phyloP scores from a whole-genome alignment of 2,329 filamentous ascomycete species.

The Coleophoma cylindrospora region DNA sequence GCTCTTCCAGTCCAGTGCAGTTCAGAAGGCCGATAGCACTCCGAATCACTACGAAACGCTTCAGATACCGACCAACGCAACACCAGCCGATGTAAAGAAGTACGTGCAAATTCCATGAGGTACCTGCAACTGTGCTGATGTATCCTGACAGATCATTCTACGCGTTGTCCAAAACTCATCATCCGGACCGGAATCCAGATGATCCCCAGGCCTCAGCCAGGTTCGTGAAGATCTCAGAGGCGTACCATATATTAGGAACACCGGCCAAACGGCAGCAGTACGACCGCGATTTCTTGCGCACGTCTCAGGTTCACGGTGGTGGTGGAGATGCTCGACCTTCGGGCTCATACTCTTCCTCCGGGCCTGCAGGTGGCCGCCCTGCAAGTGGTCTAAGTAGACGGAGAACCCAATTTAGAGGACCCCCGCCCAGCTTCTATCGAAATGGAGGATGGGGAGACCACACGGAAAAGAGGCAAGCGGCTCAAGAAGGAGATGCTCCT shows the following conservation, averaged over 20 bases:
- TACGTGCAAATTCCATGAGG: conserved; percentile 26
- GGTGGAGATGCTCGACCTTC: conserved; percentile 22
- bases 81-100: conserved; percentile 80
- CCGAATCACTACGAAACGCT: conserved; percentile 79
- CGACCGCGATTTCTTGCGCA: conserved; percentile 61
- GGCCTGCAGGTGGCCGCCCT: conserved; percentile 68
- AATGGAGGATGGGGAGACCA: conserved; percentile 73
- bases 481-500: conserved; percentile 31
- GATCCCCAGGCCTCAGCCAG: conserved; percentile 68
- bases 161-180: conserved; percentile 81
- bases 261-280: conserved; percentile 72
- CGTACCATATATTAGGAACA: conserved; percentile 72
- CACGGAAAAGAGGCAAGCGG: conserved; percentile 49
- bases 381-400: conserved; percentile 77
- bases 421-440: conserved; percentile 84
- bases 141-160: conserved; percentile 66
- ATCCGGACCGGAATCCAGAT: conserved; percentile 82
- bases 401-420: conserved; percentile 72
- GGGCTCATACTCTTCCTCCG: conserved; percentile 50
- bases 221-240: conserved; percentile 81
- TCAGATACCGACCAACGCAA: conserved; percentile 64
- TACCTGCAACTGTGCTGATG: neutral
- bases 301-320: conserved; percentile 19
- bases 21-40: conserved; percentile 25
- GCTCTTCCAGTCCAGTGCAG: conserved; percentile 39